A percentile compares a stretch with the other conserved stretches of the same genome.
These are phyloP conservation scores for Ceratonia siliqua DNA, from an alignment of 306 rosid genomes.

Conservation along the genomic window DNA sequence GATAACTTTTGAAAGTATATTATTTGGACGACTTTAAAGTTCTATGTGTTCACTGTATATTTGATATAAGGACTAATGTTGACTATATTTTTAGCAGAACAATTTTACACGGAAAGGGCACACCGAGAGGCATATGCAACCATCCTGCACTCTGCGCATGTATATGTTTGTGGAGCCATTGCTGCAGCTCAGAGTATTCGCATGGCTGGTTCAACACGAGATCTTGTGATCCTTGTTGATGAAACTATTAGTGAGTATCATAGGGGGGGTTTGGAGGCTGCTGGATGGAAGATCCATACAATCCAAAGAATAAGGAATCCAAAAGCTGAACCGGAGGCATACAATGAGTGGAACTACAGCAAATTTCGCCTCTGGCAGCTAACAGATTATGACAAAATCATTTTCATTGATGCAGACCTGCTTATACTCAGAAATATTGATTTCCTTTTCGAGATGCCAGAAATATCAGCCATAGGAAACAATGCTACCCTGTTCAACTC, in stretches of 20 bases:
- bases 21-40: constrained; percentile 15
- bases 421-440: constrained; percentile 66
- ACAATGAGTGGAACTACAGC: constrained; percentile 97
- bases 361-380: constrained; percentile 91
- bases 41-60: constrained; percentile 6
- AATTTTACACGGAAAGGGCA: constrained; percentile 60
- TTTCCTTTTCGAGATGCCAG: constrained; percentile 69
- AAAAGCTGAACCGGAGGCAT: constrained; percentile 79
- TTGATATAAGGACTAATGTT: constrained; percentile 33
- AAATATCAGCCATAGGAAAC: constrained; percentile 68
- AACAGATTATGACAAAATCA: constrained; percentile 70
- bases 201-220: constrained; percentile 86
- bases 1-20: constrained; percentile 19
- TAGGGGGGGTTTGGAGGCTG: constrained; percentile 72
- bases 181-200: constrained; percentile 89
- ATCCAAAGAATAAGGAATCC: constrained; percentile 89
- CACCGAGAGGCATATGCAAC: constrained; percentile 87
- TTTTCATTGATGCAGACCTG: constrained; percentile 66
- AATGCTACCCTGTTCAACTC: constrained; percentile 66
- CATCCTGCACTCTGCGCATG: constrained; percentile 79
- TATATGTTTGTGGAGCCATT: constrained; percentile 91
- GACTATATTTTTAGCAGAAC: constrained; percentile 53
- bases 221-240: constrained; percentile 83
- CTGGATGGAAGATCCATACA: constrained; percentile 86
- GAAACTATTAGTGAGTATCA: constrained; percentile 75